phyloP scores from a whole-genome alignment of 2,329 filamentous ascomycete species.

The Ascochyta lentis region DNA sequence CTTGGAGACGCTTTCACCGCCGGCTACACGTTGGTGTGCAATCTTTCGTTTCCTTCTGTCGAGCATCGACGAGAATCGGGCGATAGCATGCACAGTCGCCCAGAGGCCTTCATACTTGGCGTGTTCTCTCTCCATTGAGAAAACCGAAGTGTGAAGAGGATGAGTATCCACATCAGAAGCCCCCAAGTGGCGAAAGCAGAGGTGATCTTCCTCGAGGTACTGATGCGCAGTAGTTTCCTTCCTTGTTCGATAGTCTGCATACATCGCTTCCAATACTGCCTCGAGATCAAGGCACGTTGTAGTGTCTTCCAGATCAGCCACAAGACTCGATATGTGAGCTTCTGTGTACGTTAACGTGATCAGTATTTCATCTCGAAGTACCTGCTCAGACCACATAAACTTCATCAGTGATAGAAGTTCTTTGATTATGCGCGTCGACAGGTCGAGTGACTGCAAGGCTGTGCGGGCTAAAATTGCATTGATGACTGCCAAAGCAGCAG shows the following conservation, averaged over 20 bases:
- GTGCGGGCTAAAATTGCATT: constrained; percentile 72
- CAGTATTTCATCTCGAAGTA: constrained; percentile 76
- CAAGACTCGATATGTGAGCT: constrained; percentile 47
- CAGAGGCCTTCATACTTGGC: constrained; percentile 43
- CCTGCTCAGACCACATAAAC: constrained; percentile 71
- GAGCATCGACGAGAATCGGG: constrained; percentile 46
- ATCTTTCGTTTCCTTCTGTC: constrained; percentile 34
- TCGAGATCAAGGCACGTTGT: constrained; percentile 57
- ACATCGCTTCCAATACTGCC: constrained; percentile 73
- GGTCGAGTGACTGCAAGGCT: constrained; percentile 70
- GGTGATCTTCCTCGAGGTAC: constrained; percentile 75
- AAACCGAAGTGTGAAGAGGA: constrained; percentile 38
- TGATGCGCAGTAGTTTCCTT: constrained; percentile 58
- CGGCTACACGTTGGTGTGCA: constrained; percentile 25
- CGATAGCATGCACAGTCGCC: constrained; percentile 50
- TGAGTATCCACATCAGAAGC: constrained; percentile 37
- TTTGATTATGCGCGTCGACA: constrained; percentile 66
- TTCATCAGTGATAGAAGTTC: constrained; percentile 74
- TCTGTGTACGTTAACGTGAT: constrained; percentile 70
- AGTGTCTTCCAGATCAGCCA: constrained; percentile 34
- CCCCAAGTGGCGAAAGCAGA: constrained; percentile 59
- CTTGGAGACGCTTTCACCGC: constrained; percentile 41
- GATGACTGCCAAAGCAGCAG: constrained; percentile 75
- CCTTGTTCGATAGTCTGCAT: constrained; percentile 77
- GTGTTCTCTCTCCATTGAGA: constrained; percentile 44